Conservation (phyloP, 2,329 filamentous ascomycete species). For the Nemania abortiva region DNA sequence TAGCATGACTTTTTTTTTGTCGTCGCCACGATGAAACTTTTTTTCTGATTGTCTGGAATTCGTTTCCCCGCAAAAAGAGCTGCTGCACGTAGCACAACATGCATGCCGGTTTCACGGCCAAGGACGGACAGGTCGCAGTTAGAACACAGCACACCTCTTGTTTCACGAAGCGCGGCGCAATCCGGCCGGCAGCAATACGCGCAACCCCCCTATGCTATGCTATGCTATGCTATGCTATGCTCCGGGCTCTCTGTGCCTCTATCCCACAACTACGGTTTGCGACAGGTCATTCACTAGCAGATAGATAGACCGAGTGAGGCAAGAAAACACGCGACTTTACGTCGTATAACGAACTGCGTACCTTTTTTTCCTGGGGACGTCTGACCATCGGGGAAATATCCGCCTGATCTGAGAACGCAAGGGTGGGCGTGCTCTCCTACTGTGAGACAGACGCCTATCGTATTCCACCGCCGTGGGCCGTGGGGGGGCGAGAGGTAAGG, state of each 20-base stretch:
- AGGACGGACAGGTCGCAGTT: constrained; percentile 3
- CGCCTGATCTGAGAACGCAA: constrained; percentile 19
- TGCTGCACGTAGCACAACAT: constrained; percentile 19
- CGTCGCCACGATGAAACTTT: neutral
- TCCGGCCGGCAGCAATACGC: constrained; percentile 30
- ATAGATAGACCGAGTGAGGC: neutral
- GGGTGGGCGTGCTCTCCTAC: neutral
- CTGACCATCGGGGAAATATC: constrained; percentile 23
- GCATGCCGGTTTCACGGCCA: constrained; percentile 22
- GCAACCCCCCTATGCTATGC: neutral
- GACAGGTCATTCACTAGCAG: neutral
- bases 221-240: neutral
- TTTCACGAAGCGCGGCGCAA: constrained; percentile 38
- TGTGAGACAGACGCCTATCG: neutral
- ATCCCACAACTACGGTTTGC: neutral
- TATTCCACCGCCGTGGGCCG: neutral
- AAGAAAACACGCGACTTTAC: constrained; percentile 14
- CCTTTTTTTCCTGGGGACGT: constrained; percentile 6
- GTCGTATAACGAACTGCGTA: constrained; percentile 1
- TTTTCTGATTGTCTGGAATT: neutral
- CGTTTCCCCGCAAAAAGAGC: constrained; percentile 16
- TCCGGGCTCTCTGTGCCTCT: neutral
- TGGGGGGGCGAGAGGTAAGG: neutral
- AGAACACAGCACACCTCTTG: constrained; percentile 15
- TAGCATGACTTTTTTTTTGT: neutral